Conservation (phyloP, 2,329 filamentous ascomycete species). For the Mycosphaerella sp. region DNA sequence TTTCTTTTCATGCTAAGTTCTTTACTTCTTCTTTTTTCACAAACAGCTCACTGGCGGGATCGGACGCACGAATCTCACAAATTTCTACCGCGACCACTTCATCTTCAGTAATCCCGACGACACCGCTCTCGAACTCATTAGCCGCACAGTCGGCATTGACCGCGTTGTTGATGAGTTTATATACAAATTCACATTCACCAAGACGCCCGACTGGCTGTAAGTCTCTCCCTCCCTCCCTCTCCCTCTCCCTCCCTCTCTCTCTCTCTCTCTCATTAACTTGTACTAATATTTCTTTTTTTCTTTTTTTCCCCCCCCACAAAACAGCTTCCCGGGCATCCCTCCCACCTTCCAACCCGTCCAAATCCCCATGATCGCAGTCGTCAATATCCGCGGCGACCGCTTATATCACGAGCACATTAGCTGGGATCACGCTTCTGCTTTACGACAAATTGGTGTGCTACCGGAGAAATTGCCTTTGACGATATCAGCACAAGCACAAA, state of each 20-base stretch:
- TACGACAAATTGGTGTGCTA: constrained; percentile 57
- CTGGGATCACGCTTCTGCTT: constrained; percentile 61
- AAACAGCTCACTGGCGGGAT: constrained; percentile 56
- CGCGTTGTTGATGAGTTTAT: constrained; percentile 67
- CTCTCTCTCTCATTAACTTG: too few relatives aligned
- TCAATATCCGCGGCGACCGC: constrained; percentile 62
- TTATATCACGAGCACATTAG: constrained; percentile 65
- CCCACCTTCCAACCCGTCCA: constrained; percentile 50
- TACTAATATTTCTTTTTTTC: too few relatives aligned
- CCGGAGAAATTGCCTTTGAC: constrained; percentile 61
- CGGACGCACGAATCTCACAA: constrained; percentile 55
- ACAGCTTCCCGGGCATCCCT: constrained; percentile 55
- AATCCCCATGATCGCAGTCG: constrained; percentile 60
- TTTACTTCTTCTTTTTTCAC: too few relatives aligned
- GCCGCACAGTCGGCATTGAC: constrained; percentile 65
- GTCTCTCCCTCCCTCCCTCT: constrained; percentile 27
- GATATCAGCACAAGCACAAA: constrained; percentile 34
- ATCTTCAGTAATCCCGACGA: constrained; percentile 67
- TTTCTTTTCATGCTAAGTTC: too few relatives aligned
- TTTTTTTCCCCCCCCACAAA: too few relatives aligned
- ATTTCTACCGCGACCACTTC: constrained; percentile 69
- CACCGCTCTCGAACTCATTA: constrained; percentile 61
- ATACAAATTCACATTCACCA: constrained; percentile 58
- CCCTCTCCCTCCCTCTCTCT: not conserved
- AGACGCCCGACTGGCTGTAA: constrained; percentile 63